A percentile compares a stretch with the other conserved stretches of the same genome.
These are phyloP conservation scores for Trichothecium sympodiale DNA, from an alignment of 2,329 filamentous ascomycete genomes.

Conservation along the genomic window DNA sequence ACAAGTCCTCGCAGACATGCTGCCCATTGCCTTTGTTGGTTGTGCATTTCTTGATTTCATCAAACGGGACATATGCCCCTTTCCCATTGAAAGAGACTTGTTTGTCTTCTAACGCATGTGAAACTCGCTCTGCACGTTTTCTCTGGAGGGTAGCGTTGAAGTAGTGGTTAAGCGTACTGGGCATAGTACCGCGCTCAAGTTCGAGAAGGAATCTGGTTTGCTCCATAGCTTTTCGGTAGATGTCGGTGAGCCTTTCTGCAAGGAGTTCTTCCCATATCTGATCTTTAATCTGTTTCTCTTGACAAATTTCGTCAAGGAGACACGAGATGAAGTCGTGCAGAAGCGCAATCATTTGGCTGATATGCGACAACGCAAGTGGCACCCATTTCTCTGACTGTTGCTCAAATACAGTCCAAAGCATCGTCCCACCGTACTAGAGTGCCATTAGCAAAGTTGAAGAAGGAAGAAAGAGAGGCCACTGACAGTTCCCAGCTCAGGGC, in stretches of 20 bases:
- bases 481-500: constrained; percentile 6
- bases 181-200: constrained; percentile 34
- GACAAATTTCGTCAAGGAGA: constrained; percentile 30
- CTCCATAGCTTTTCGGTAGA: constrained; percentile 35
- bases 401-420: constrained; percentile 36
- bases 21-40: constrained; percentile 17
- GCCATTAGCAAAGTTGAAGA: no score
- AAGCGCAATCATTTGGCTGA: no score
- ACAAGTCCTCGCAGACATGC: constrained; percentile 37
- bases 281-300: constrained; percentile 27
- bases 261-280: constrained; percentile 32
- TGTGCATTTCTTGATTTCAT: constrained; percentile 9
- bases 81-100: constrained; percentile 7
- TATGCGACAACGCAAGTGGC: no score
- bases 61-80: background rate
- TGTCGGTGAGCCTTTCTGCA: constrained; percentile 28
- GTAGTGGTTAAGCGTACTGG: constrained; percentile 39
- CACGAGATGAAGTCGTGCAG: constrained; percentile 36
- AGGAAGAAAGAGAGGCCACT: no score
- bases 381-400: constrained; percentile 45
- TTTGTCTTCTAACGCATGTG: background rate
- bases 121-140: constrained; percentile 8
- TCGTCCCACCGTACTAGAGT: constrained; percentile 20
- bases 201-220: constrained; percentile 39
- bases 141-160: constrained; percentile 31